Conservation (phyloP, 768 basidiomycete species). For the Mycena chlorophos region DNA sequence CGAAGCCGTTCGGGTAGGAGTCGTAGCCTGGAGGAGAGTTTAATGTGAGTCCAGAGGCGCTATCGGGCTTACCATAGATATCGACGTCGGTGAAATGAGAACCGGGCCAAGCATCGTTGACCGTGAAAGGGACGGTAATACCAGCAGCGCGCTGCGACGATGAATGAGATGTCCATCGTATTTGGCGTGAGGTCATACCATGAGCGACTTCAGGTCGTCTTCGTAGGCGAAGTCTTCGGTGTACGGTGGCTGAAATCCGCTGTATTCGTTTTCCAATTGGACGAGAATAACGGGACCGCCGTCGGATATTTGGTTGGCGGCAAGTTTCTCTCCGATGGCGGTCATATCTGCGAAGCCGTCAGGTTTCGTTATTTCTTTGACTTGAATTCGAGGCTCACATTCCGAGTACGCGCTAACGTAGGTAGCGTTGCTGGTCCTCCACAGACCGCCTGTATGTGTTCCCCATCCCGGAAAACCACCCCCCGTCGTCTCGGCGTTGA, state of each 20-base stretch:
- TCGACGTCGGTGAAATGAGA: constrained; percentile 47
- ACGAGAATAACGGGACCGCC: constrained; percentile 55
- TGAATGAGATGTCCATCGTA: background rate
- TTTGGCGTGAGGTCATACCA: constrained; percentile 25
- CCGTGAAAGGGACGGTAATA: constrained; percentile 47
- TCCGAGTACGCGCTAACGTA: constrained; percentile 50
- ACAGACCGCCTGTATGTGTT: constrained; percentile 47
- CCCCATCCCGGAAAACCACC: constrained; percentile 62
- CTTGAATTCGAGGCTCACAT: constrained; percentile 12
- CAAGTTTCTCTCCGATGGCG: constrained; percentile 45
- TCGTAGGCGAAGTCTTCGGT: constrained; percentile 44
- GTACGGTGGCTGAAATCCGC: constrained; percentile 38
- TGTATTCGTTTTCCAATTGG: constrained; percentile 59
- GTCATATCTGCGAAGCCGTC: constrained; percentile 43
- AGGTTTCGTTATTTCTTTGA: background rate
- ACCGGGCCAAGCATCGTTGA: constrained; percentile 48
- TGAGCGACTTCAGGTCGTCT: constrained; percentile 31
- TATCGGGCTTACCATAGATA: constrained; percentile 42
- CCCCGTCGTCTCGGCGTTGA: constrained; percentile 52
- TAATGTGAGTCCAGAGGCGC: background rate
- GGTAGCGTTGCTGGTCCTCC: constrained; percentile 43
- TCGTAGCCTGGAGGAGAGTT: constrained; percentile 37
- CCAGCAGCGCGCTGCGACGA: constrained; percentile 39
- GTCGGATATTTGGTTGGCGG: constrained; percentile 56
- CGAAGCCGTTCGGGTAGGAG: constrained; percentile 55